A percentile compares a stretch with the other conserved stretches of the same genome.
Conservation (phyloP, 495 filamentous ascomycete genomes). For the Hypoxylon intermedium region DNA sequence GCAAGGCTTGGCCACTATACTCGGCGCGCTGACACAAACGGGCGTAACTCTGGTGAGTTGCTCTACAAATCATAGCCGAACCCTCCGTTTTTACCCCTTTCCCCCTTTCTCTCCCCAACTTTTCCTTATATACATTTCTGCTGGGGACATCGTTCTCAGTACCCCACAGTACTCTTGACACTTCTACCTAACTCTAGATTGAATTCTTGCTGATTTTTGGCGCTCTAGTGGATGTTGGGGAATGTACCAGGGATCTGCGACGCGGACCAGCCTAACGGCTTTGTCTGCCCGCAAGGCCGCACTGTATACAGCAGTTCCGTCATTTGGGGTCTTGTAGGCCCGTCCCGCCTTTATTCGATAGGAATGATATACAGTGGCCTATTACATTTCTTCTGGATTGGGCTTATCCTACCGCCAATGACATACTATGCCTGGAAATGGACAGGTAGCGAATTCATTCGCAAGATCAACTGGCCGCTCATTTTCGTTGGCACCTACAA, state of each 20-base stretch:
- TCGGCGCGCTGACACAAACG: constrained; percentile 35
- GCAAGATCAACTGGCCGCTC: constrained; percentile 56
- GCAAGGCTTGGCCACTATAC: constrained; percentile 36
- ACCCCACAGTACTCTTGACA: too few species aligned
- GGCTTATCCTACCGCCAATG: constrained; percentile 38
- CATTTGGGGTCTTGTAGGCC: constrained; percentile 41
- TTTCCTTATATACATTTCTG: background rate
- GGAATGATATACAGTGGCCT: constrained; percentile 38
- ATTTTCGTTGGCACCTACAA: constrained; percentile 57
- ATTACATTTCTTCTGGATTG: constrained; percentile 43
- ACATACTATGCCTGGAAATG: constrained; percentile 41
- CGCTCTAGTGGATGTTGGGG: constrained; percentile 46
- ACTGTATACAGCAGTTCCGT: constrained; percentile 43
- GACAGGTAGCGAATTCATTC: constrained; percentile 38
- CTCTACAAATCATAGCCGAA: background rate
- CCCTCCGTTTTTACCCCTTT: background rate
- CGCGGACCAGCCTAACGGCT: constrained; percentile 40
- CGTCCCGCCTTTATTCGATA: constrained; percentile 36
- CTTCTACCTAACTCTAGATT: too few species aligned
- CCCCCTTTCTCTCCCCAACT: background rate
- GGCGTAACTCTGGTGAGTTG: constrained; percentile 36
- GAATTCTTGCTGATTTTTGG: background rate
- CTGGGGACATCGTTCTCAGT: background rate
- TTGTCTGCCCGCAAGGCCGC: constrained; percentile 39
- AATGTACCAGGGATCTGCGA: constrained; percentile 37